These are phyloP conservation scores for Clarireedia hainanense DNA, from an alignment of 2,329 filamentous ascomycete species.

Conservation along the genomic window DNA sequence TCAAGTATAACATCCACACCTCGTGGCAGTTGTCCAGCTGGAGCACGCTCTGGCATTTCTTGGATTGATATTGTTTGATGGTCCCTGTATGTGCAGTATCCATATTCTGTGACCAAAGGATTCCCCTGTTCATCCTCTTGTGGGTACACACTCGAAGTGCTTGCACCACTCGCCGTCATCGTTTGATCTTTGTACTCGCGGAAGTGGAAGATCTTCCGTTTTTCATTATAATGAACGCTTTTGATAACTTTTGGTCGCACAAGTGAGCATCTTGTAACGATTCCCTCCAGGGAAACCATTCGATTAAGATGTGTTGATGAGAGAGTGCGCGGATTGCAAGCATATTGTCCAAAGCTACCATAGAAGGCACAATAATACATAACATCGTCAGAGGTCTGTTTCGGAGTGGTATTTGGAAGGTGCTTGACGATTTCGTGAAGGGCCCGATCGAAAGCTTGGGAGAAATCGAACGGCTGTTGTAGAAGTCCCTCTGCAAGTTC, in stretches of 20 bases:
- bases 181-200: constrained; percentile 94
- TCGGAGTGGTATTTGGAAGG: constrained; percentile 64
- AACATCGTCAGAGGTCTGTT: constrained; percentile 69
- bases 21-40: constrained; percentile 87
- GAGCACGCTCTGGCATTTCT: constrained; percentile 96
- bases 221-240: constrained; percentile 94
- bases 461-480: constrained; percentile 79
- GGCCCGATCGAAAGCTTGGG: constrained; percentile 80
- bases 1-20: constrained; percentile 96
- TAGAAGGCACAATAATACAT: constrained; percentile 97
- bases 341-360: constrained; percentile 89
- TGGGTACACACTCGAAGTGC: constrained; percentile 87
- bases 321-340: constrained; percentile 89
- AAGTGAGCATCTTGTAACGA: constrained; percentile 91
- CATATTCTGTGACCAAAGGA: constrained; percentile 88
- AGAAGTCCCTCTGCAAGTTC: constrained; percentile 76
- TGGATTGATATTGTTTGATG: constrained; percentile 98
- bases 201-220: constrained; percentile 76
- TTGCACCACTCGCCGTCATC: constrained; percentile 81
- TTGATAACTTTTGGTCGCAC: constrained; percentile 97
- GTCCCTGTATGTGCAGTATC: constrained; percentile 89
- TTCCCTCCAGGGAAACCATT: constrained; percentile 96
- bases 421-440: constrained; percentile 83
- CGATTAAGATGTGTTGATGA: constrained; percentile 85
- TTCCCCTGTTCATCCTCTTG: constrained; percentile 91